Evolutionary conservation across 1,139 yeast species (phyloP).

Genomic region (Kodamaea sp.): DNA sequence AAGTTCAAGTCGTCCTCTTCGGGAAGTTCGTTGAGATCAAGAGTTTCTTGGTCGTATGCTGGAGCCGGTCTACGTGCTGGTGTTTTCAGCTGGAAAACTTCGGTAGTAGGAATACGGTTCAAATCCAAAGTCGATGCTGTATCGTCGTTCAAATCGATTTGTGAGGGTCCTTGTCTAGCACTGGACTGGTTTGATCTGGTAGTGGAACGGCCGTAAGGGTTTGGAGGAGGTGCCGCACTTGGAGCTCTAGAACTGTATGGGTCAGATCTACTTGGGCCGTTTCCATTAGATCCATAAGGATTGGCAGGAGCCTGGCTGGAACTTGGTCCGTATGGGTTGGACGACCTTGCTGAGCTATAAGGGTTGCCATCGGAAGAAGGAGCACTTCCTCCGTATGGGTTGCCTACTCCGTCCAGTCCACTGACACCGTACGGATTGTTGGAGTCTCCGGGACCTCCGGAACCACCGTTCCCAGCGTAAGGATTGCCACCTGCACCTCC

Average conservation of each 20-base stretch:
- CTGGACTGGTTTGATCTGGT: conserved; percentile 1
- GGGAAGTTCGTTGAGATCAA: conserved; percentile 40
- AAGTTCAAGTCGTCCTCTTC: conserved; percentile 48
- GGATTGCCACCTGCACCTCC: conserved; percentile 7
- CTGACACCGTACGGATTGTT: too few species aligned
- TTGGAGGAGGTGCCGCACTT: conserved; percentile 1
- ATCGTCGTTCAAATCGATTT: conserved; percentile 7
- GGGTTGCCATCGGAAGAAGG: conserved; percentile 9
- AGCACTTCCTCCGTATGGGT: conserved; percentile 9
- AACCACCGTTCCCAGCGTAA: conserved; percentile 4
- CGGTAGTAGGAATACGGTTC: conserved; percentile 43
- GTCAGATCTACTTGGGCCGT: background rate
- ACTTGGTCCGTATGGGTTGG: conserved; percentile 14
- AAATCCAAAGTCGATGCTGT: conserved; percentile 45
- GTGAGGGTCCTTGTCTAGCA: conserved; percentile 1
- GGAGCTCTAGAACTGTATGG: background rate
- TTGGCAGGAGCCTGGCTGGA: conserved; percentile 3
- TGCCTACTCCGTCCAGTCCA: too few species aligned
- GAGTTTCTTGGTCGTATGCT: conserved; percentile 23
- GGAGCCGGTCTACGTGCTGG: conserved; percentile 26
- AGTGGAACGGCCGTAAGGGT: conserved; percentile 11
- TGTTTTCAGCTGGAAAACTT: conserved; percentile 27
- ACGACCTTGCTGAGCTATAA: conserved; percentile 10
- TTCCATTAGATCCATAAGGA: conserved; percentile 5
- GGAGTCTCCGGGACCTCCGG: conserved; percentile 1